These are phyloP conservation scores for Eimeria tenella DNA, from an alignment of 169 alveolate genomes.

Conservation along the genomic window DNA sequence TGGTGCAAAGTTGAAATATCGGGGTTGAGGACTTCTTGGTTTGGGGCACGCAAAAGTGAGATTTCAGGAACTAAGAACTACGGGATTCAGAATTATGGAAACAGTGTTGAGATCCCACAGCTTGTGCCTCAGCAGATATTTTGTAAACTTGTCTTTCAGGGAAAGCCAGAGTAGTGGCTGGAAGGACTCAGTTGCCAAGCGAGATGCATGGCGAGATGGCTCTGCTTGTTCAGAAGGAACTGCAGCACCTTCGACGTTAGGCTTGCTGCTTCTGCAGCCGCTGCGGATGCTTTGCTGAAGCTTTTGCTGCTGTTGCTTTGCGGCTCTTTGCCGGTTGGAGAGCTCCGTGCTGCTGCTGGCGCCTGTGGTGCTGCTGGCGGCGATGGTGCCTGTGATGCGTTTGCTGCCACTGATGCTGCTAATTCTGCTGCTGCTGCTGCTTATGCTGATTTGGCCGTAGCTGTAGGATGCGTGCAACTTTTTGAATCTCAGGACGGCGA, in stretches of 20 bases:
- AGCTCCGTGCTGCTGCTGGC: constrained; percentile 17
- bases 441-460: background rate
- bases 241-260: constrained; percentile 22
- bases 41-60: too few species aligned
- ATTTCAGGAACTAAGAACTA: too few species aligned
- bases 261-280: constrained; percentile 9
- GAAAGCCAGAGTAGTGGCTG: too few species aligned
- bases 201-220: background rate
- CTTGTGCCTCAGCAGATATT: too few species aligned
- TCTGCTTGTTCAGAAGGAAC: background rate
- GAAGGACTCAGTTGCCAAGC: background rate
- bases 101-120: too few species aligned
- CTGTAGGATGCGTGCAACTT: background rate
- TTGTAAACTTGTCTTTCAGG: too few species aligned
- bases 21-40: too few species aligned
- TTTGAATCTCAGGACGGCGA: background rate
- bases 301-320: constrained; percentile 8
- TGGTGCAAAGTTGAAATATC: too few species aligned
- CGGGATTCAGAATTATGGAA: too few species aligned
- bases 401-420: constrained; percentile 27
- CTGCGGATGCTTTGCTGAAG: background rate
- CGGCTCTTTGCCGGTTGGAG: background rate
- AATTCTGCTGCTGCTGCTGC: constrained; percentile 13
- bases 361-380: constrained; percentile 15
- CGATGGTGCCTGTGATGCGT: background rate